These are phyloP conservation scores for Glutinoglossum americanum DNA, from an alignment of 495 filamentous ascomycete genomes.

Conservation along the genomic window DNA sequence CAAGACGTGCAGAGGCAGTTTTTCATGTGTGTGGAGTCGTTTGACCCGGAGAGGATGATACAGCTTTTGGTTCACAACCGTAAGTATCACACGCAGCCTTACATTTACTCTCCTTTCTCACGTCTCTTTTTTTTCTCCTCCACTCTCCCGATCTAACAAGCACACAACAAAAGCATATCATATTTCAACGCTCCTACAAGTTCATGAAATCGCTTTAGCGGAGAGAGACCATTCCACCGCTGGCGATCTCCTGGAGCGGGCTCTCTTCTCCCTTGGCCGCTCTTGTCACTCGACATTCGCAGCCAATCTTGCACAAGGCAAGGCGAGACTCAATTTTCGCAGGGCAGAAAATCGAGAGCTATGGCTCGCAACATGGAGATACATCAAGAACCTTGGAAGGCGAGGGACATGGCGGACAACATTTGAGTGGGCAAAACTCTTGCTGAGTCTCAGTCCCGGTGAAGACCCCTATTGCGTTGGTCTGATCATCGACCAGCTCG, in stretches of 20 bases:
- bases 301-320: slow-evolving; percentile 51
- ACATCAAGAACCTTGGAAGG: slow-evolving; percentile 60
- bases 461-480: slow-evolving; percentile 65
- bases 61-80: slow-evolving; percentile 42
- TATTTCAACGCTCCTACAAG: slow-evolving; percentile 78
- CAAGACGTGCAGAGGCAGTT: slow-evolving; percentile 56
- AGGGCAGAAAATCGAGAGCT: slow-evolving; percentile 78
- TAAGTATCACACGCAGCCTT: slow-evolving; percentile 5
- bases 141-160: background rate
- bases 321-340: slow-evolving; percentile 55
- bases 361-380: slow-evolving; percentile 75
- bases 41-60: slow-evolving; percentile 55
- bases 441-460: slow-evolving; percentile 50
- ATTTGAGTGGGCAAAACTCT: slow-evolving; percentile 76
- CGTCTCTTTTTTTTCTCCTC: background rate
- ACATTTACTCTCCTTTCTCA: background rate
- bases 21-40: slow-evolving; percentile 52
- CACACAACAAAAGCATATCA: slow-evolving; percentile 40
- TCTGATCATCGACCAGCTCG: slow-evolving; percentile 60
- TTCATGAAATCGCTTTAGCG: slow-evolving; percentile 77
- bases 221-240: slow-evolving; percentile 68
- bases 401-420: slow-evolving; percentile 88
- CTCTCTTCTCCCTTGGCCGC: slow-evolving; percentile 81
- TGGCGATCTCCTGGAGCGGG: slow-evolving; percentile 74
- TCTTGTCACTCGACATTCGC: slow-evolving; percentile 62